These are phyloP conservation scores for Fusarium metavorans DNA, from an alignment of 2,329 filamentous ascomycete species.

Conservation along the genomic window DNA sequence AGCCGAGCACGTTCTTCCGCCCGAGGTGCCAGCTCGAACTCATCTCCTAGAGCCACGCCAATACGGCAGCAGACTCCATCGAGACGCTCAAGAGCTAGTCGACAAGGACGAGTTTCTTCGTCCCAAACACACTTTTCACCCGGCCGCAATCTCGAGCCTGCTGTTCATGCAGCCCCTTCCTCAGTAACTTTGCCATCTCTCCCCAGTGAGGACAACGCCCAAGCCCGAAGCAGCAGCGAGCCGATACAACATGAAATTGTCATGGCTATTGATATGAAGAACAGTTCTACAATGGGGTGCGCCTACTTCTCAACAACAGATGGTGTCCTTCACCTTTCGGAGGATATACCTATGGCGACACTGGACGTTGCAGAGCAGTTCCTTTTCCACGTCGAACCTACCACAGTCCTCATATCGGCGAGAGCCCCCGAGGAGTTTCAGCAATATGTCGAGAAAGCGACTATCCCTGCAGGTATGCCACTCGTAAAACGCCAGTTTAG, in stretches of 20 bases:
- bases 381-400: constrained; percentile 66
- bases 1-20: background rate
- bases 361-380: constrained; percentile 75
- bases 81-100: background rate
- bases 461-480: constrained; percentile 24
- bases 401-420: constrained; percentile 64
- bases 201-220: background rate
- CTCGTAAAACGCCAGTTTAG: background rate
- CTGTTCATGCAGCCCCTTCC: background rate
- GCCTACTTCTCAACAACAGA: constrained; percentile 82
- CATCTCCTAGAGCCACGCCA: constrained; percentile 16
- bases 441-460: constrained; percentile 44
- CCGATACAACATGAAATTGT: constrained; percentile 68
- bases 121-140: background rate
- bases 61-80: background rate
- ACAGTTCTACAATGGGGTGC: constrained; percentile 81
- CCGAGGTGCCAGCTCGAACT: constrained; percentile 4
- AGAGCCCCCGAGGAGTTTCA: constrained; percentile 58
- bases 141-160: background rate
- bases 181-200: background rate
- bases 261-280: constrained; percentile 82
- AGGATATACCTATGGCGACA: constrained; percentile 79
- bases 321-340: constrained; percentile 78
- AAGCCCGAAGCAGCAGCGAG: constrained; percentile 18
- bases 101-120: background rate